Percentiles rank a stretch among this genome's conserved stretches.
These are phyloP conservation scores for Fusarium nygamai DNA, from an alignment of 2,329 filamentous ascomycete species.

Conservation along the genomic window DNA sequence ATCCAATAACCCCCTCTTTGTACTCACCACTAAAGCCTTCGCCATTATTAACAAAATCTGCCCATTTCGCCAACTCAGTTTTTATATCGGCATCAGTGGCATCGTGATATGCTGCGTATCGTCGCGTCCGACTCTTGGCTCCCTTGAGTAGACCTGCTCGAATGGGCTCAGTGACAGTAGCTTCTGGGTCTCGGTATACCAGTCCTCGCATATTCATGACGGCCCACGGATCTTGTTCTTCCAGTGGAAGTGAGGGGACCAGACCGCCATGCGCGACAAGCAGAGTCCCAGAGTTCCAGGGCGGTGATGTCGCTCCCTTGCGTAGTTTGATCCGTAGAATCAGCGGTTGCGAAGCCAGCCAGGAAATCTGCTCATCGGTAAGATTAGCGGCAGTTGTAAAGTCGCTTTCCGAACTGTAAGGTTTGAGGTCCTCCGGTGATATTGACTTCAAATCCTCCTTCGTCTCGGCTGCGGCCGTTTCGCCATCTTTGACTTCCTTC, in stretches of 20 bases:
- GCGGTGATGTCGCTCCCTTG: neutral
- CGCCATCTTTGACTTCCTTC: neutral
- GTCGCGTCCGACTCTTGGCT: slow-evolving; percentile 15
- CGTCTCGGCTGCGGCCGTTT: neutral
- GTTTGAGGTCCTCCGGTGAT: slow-evolving; percentile 16
- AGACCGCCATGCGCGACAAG: slow-evolving; percentile 84
- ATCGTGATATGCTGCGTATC: slow-evolving; percentile 1
- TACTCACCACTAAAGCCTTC: neutral
- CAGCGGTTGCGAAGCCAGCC: slow-evolving; percentile 22
- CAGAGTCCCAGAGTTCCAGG: slow-evolving; percentile 31
- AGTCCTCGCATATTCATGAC: slow-evolving; percentile 91
- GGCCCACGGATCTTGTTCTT: slow-evolving; percentile 75
- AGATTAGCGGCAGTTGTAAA: slow-evolving; percentile 26
- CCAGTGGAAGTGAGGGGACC: slow-evolving; percentile 74
- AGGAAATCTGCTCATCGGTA: slow-evolving; percentile 11
- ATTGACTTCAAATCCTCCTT: neutral
- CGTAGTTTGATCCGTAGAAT: slow-evolving; percentile 25
- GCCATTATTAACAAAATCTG: neutral
- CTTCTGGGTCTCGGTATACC: slow-evolving; percentile 54
- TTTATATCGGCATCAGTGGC: neutral
- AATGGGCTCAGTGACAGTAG: neutral
- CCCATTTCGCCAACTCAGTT: neutral
- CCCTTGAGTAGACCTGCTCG: slow-evolving; percentile 24
- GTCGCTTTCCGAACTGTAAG: slow-evolving; percentile 29
- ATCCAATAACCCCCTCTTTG: neutral